These are phyloP conservation scores for Neurospora sp. DNA, from an alignment of 495 filamentous ascomycete species.

Conservation along the genomic window DNA sequence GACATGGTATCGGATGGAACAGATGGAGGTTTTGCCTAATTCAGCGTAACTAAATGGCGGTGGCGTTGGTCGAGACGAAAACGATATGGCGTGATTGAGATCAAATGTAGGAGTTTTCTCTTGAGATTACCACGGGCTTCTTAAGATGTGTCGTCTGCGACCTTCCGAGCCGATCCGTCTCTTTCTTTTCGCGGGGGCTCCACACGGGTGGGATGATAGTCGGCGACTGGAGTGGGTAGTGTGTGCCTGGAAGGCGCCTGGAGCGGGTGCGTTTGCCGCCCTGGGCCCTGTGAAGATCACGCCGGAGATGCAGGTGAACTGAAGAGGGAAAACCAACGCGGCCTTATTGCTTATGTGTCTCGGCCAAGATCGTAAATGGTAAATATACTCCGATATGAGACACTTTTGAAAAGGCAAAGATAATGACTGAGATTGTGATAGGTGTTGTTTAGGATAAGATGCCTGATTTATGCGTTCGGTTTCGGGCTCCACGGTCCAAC, in stretches of 20 bases:
- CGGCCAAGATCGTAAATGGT: not conserved
- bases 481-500: not conserved
- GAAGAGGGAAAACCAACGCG: not conserved
- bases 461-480: not conserved
- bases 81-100: not conserved
- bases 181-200: not conserved
- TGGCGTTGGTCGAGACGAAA: not conserved
- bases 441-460: not conserved
- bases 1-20: conserved; percentile 10
- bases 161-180: no score
- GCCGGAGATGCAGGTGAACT: not conserved
- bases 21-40: not conserved
- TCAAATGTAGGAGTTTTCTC: not conserved
- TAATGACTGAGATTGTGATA: not conserved
- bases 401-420: not conserved
- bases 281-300: not conserved
- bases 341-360: not conserved
- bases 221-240: not conserved
- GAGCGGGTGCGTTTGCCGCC: not conserved
- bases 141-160: not conserved
- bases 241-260: not conserved
- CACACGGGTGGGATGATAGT: not conserved
- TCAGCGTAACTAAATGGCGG: not conserved
- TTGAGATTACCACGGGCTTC: not conserved
- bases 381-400: not conserved